Conservation (phyloP, 768 basidiomycete genomes). For the Russula abietina region DNA sequence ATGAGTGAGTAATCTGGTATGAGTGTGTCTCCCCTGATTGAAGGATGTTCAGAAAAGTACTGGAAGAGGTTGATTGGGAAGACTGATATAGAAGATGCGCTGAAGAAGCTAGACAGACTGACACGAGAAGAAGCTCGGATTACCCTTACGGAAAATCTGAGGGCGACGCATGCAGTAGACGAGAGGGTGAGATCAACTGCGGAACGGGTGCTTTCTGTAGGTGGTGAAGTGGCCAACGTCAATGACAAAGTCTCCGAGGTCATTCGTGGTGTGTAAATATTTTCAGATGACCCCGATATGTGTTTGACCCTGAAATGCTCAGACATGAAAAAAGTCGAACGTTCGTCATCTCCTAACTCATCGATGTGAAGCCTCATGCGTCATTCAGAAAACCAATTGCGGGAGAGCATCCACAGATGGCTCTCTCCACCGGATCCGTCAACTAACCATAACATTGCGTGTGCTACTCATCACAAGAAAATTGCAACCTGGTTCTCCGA, state of each 20-base stretch:
- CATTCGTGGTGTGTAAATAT: background rate
- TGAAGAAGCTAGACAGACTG: background rate
- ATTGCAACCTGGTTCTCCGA: no score
- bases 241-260: background rate
- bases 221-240: background rate
- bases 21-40: background rate
- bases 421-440: no score
- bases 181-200: background rate
- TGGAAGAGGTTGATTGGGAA: background rate
- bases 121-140: background rate
- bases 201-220: background rate
- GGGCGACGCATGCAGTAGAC: background rate
- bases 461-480: no score
- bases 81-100: background rate
- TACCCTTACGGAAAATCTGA: background rate
- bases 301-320: no score
- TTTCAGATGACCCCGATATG: no score
- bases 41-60: background rate
- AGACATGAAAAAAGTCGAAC: background rate
- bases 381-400: background rate
- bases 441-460: no score
- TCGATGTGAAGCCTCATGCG: background rate
- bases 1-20: background rate
- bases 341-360: background rate
- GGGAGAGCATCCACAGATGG: background rate